These are phyloP conservation scores for Lasiosphaeria miniovina DNA, from an alignment of 495 filamentous ascomycete species.

Conservation along the genomic window DNA sequence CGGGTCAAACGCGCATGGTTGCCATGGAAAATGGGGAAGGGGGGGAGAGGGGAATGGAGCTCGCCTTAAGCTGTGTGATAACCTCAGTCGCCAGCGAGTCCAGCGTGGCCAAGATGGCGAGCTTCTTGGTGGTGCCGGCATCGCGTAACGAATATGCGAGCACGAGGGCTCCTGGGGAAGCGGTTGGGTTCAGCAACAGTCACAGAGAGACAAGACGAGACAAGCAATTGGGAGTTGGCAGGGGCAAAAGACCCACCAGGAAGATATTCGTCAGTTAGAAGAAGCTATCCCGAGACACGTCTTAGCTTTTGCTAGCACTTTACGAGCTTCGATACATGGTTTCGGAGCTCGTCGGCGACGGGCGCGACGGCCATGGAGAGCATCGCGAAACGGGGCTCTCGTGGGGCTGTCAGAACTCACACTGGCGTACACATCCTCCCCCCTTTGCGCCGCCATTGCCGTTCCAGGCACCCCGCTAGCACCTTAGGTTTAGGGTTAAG, in stretches of 20 bases:
- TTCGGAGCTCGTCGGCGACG: not conserved
- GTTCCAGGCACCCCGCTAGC: slow-evolving; percentile 18
- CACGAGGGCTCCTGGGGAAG: slow-evolving; percentile 73
- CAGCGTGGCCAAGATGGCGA: slow-evolving; percentile 78
- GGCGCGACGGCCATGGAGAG: not conserved
- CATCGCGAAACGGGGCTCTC: not conserved
- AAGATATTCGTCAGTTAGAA: slow-evolving; percentile 86
- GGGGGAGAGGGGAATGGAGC: slow-evolving; percentile 13
- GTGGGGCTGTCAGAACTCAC: slow-evolving; percentile 35
- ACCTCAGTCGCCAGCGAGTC: slow-evolving; percentile 70
- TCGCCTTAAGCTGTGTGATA: slow-evolving; percentile 70
- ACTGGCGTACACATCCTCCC: slow-evolving; percentile 56
- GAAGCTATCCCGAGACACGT: slow-evolving; percentile 55
- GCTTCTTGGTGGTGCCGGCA: slow-evolving; percentile 79
- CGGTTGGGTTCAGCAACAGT: slow-evolving; percentile 22
- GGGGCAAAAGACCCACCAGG: slow-evolving; percentile 58
- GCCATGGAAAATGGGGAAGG: not conserved
- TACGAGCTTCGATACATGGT: slow-evolving; percentile 4
- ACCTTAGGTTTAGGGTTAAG: slow-evolving; percentile 6
- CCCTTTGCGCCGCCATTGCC: slow-evolving; percentile 29
- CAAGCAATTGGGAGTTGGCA: slow-evolving; percentile 19
- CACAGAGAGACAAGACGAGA: slow-evolving; percentile 4
- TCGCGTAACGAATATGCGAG: slow-evolving; percentile 93
- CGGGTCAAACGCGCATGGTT: not conserved
- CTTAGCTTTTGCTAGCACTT: slow-evolving; percentile 26